phyloP scores from a whole-genome alignment of 2,329 filamentous ascomycete genomes.

The Pestalotiopsis sp. region DNA sequence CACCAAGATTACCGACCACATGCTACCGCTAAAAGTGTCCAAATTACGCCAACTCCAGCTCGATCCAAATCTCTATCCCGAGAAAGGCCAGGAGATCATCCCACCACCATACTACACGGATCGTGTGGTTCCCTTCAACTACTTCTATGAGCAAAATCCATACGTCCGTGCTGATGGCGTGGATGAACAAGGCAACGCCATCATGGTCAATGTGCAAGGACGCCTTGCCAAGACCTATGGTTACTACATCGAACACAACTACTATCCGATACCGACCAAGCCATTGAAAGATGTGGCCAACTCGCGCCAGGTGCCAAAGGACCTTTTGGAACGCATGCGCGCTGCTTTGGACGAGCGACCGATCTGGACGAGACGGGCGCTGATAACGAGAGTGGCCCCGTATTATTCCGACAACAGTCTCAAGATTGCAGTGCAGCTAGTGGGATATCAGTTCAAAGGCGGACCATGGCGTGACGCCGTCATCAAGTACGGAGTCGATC shows the following conservation, averaged over 20 bases:
- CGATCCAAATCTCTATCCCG: constrained; percentile 60
- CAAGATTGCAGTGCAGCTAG: constrained; percentile 78
- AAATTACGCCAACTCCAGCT: constrained; percentile 67
- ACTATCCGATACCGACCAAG: constrained; percentile 63
- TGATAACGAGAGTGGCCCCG: constrained; percentile 71
- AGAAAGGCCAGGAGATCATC: constrained; percentile 68
- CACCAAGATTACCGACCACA: constrained; percentile 68
- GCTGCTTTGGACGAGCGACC: constrained; percentile 73
- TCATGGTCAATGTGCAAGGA: constrained; percentile 48
- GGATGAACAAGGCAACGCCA: constrained; percentile 52
- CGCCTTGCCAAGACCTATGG: constrained; percentile 45
- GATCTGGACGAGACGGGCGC: constrained; percentile 82
- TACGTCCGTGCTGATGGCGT: constrained; percentile 66
- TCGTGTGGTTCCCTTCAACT: constrained; percentile 74
- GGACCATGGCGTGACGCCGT: constrained; percentile 92
- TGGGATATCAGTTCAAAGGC: constrained; percentile 89
- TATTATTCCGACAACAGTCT: constrained; percentile 59
- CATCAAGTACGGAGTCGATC: constrained; percentile 84
- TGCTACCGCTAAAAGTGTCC: constrained; percentile 69
- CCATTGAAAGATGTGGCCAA: constrained; percentile 61
- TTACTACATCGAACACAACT: constrained; percentile 61
- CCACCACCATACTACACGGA: constrained; percentile 80
- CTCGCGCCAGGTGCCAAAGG: constrained; percentile 50
- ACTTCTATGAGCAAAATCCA: constrained; percentile 84
- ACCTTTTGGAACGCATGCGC: constrained; percentile 66